Percentiles rank a stretch among this genome's conserved stretches.
Evolutionary conservation across 805 yeast genomes (phyloP).

Genomic region (Komagataella pastoris): DNA sequence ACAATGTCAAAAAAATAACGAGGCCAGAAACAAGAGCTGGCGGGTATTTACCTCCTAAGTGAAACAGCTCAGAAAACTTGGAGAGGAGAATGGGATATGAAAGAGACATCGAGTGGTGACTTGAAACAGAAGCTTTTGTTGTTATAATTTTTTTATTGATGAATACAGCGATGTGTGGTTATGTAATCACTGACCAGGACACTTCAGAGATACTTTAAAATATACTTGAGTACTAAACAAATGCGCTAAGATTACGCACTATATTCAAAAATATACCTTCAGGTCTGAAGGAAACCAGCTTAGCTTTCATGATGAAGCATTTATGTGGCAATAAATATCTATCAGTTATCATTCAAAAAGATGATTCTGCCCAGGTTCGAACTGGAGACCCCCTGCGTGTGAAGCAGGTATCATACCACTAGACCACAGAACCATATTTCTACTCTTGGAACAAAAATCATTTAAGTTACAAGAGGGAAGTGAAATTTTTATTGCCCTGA

Average conservation of each 20-base stretch:
- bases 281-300: no score
- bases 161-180: background rate
- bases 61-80: background rate
- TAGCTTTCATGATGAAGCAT: no score
- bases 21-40: slow-evolving; percentile 59
- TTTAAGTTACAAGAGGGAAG: no score
- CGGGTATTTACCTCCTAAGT: slow-evolving; percentile 13
- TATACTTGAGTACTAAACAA: no score
- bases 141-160: background rate
- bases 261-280: background rate
- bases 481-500: no score
- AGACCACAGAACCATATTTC: slow-evolving; percentile 64
- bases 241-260: background rate
- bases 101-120: background rate
- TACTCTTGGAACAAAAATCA: no score
- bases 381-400: background rate
- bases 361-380: background rate
- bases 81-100: background rate
- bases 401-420: slow-evolving; percentile 35
- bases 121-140: background rate
- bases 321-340: no score
- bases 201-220: no score
- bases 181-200: background rate
- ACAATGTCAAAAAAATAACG: slow-evolving; percentile 33
- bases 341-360: background rate